Evolutionary conservation across 1,284 basidiomycete species (phyloP).

Genomic region (Trametes hirsuta): DNA sequence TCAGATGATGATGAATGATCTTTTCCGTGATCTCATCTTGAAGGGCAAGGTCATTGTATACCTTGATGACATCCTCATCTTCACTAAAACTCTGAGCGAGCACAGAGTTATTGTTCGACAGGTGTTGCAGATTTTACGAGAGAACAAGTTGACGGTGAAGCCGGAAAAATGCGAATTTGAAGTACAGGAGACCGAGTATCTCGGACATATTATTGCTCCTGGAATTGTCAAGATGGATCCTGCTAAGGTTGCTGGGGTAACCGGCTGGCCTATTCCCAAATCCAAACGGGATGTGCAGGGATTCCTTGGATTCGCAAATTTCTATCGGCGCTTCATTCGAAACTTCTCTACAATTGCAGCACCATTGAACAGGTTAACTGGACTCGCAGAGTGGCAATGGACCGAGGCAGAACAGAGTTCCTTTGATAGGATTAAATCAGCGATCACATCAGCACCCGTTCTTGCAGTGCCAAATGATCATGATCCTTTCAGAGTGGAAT

Average conservation of each 20-base stretch:
- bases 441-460: conserved; percentile 29
- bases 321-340: conserved; percentile 34
- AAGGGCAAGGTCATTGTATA: conserved; percentile 26
- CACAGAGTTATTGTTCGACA: conserved; percentile 24
- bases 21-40: conserved; percentile 26
- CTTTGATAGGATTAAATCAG: conserved; percentile 33
- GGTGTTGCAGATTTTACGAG: conserved; percentile 35
- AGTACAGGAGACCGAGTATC: conserved; percentile 18
- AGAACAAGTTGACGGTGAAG: conserved; percentile 24
- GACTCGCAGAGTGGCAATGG: conserved; percentile 28
- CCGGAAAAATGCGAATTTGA: conserved; percentile 38
- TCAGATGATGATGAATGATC: conserved; percentile 28
- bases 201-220: conserved; percentile 3
- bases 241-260: conserved; percentile 11
- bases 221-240: conserved; percentile 2
- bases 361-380: conserved; percentile 29
- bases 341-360: conserved; percentile 33
- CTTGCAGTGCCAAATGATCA: conserved; percentile 16
- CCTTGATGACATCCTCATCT: conserved; percentile 32
- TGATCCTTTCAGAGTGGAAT: conserved; percentile 9
- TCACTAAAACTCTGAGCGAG: conserved; percentile 11
- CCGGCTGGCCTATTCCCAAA: conserved; percentile 18
- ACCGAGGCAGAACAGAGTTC: conserved; percentile 19
- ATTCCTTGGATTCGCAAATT: conserved; percentile 20
- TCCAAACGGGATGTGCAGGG: conserved; percentile 8